phyloP scores from a whole-genome alignment of 345 rosid species.

The Eucalyptus globulus region DNA sequence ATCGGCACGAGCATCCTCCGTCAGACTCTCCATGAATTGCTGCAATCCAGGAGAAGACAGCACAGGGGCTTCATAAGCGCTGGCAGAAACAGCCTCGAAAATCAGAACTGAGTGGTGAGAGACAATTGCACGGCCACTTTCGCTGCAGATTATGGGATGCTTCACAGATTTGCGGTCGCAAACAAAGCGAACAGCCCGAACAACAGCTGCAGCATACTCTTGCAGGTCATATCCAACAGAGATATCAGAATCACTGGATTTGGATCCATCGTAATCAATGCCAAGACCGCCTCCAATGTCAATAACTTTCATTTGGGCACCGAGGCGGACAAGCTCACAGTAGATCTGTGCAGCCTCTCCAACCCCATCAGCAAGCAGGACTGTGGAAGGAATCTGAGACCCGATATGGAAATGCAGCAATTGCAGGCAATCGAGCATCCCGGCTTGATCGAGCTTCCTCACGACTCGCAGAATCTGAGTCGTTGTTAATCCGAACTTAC shows the following conservation, averaged over 20 bases:
- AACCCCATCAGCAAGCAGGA: slow-evolving; percentile 58
- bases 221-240: slow-evolving; percentile 78
- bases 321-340: slow-evolving; percentile 83
- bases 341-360: slow-evolving; percentile 85
- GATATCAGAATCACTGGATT: slow-evolving; percentile 68
- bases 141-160: slow-evolving; percentile 81
- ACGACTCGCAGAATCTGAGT: slow-evolving; percentile 72
- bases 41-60: slow-evolving; percentile 28
- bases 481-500: slow-evolving; percentile 83
- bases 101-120: slow-evolving; percentile 84
- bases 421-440: slow-evolving; percentile 82
- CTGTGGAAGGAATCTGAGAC: slow-evolving; percentile 82
- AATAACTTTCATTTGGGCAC: slow-evolving; percentile 68
- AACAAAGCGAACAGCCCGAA: slow-evolving; percentile 40
- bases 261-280: slow-evolving; percentile 90
- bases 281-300: slow-evolving; percentile 93
- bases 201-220: slow-evolving; percentile 85
- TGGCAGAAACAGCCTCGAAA: slow-evolving; percentile 65
- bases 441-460: slow-evolving; percentile 34
- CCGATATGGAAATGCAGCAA: slow-evolving; percentile 90
- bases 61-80: slow-evolving; percentile 1
- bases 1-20: slow-evolving; percentile 55
- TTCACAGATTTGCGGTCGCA: slow-evolving; percentile 63
- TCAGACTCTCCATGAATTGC: slow-evolving; percentile 39
- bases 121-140: slow-evolving; percentile 87